Evolutionary conservation across 2,329 filamentous ascomycete species (phyloP), one percentile per base, ranked within the genome.

Genomic region (Scolecobasidium constrictum): DNA sequence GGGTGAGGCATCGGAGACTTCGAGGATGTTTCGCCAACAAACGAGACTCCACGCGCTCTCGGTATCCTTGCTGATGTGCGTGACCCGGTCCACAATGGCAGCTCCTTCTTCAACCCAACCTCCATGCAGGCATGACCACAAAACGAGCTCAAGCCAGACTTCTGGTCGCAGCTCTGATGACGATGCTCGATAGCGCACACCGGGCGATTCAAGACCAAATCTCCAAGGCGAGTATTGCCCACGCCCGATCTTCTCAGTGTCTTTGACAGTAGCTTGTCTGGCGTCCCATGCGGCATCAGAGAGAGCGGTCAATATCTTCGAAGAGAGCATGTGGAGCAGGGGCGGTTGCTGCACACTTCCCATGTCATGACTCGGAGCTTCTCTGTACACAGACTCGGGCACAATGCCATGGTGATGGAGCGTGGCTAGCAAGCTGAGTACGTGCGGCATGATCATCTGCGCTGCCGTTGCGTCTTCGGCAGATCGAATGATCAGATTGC

Each of bases 81-180:
- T 48, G 12, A 62, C 36, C 22, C 52, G 46, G 31, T 58, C 47
- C 2, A 71, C 48, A 11, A 71, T 62, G 2, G 55, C 53, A n/a
- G 53, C 50, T 3, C 67, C 68, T 41, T 68, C 63, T 11, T 51
- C 37, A 5, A 62, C 53, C 66, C 67, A 71, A 4, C 64, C 64
- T 16, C 68, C 68, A 40, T 68, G 63, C 5, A 71, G 48, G 48
- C 67, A 71, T 12, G 67, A 66, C 68, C 68, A 71, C 3, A 72
- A 54, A 16, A 72, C 60, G n/a, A 72, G 56, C 50, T 72, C 69
- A 15, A 72, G 52, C 69, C 69, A 72, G 12, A 72, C 53, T 45
- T 71, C 69, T 1, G 65, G 61, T 1, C 58, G 53, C 9, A 70
- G 48, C 15, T 60, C 65, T 5, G 66, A 58, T 13, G 56, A 52